These are phyloP conservation scores for Teratosphaeria gauchensis DNA, from an alignment of 2,329 filamentous ascomycete species.

Conservation along the genomic window DNA sequence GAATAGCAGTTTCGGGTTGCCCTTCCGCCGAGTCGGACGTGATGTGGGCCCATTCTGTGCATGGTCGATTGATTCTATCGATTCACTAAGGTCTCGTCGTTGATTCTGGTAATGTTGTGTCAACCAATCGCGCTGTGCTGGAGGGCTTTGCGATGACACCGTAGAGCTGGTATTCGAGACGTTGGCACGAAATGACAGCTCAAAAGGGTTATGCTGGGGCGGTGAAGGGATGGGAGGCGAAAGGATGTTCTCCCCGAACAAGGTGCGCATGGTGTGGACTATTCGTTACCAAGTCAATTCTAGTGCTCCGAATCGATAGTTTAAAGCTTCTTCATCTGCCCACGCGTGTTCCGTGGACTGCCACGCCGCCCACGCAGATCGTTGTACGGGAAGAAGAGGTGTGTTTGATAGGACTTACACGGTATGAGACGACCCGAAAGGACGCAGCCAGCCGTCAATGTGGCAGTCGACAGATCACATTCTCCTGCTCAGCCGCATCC, in stretches of 20 bases:
- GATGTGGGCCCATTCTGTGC: neutral
- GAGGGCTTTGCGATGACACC: slow-evolving; percentile 18
- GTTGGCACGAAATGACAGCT: slow-evolving; percentile 19
- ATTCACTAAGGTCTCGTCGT: slow-evolving; percentile 11
- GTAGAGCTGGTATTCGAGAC: slow-evolving; percentile 11
- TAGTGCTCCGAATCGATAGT: neutral
- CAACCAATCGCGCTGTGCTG: slow-evolving; percentile 20
- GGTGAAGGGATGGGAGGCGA: slow-evolving; percentile 17
- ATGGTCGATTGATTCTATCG: slow-evolving; percentile 1
- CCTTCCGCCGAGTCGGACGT: slow-evolving; percentile 17
- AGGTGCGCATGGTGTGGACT: slow-evolving; percentile 21
- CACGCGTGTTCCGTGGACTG: neutral
- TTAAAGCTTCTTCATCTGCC: neutral
- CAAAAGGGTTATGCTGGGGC: slow-evolving; percentile 20
- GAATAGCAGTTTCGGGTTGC: slow-evolving; percentile 64
- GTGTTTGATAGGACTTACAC: slow-evolving; percentile 3
- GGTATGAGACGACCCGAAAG: neutral
- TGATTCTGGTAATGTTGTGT: slow-evolving; percentile 21
- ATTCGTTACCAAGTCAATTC: neutral
- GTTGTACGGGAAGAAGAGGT: neutral
- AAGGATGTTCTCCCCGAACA: slow-evolving; percentile 25
- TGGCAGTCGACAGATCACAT: slow-evolving; percentile 4
- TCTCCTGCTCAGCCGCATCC: neutral
- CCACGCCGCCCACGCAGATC: neutral
- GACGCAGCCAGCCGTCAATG: neutral